Evolutionary conservation across 495 filamentous ascomycete species (phyloP).

Genomic region (Cairneyella variabilis): DNA sequence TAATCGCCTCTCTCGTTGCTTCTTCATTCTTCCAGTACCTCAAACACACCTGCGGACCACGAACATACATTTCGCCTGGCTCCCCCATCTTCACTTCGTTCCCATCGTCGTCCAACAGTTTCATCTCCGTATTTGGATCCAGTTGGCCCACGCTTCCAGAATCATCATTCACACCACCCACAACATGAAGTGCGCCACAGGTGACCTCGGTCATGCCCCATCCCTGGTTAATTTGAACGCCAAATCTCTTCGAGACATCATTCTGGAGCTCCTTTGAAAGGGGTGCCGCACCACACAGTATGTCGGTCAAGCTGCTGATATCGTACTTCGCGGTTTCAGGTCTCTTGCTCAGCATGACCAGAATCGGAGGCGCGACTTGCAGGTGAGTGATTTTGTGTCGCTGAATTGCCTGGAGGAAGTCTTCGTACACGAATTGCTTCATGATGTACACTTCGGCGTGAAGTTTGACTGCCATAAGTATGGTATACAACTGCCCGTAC

Average conservation of each 20-base stretch:
- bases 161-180: slow-evolving; percentile 8
- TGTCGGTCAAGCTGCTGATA: slow-evolving; percentile 34
- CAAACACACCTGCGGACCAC: slow-evolving; percentile 64
- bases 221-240: slow-evolving; percentile 41
- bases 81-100: slow-evolving; percentile 34
- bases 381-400: slow-evolving; percentile 41
- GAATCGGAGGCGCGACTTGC: slow-evolving; percentile 43
- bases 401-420: slow-evolving; percentile 38
- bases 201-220: slow-evolving; percentile 47
- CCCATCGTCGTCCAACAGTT: slow-evolving; percentile 27
- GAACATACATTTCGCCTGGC: slow-evolving; percentile 64
- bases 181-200: slow-evolving; percentile 26
- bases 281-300: slow-evolving; percentile 51
- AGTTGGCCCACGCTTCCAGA: slow-evolving; percentile 11
- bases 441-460: slow-evolving; percentile 40
- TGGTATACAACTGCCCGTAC: slow-evolving; percentile 40
- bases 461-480: slow-evolving; percentile 38
- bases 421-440: slow-evolving; percentile 41
- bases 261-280: slow-evolving; percentile 41
- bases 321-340: slow-evolving; percentile 38
- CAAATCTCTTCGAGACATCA: slow-evolving; percentile 37
- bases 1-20: slow-evolving; percentile 64
- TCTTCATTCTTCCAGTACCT: slow-evolving; percentile 69
- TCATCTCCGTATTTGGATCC: slow-evolving; percentile 13
- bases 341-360: slow-evolving; percentile 44